Conservation (phyloP, 2,329 filamentous ascomycete species). For the Talaromyces amestolkiae region DNA sequence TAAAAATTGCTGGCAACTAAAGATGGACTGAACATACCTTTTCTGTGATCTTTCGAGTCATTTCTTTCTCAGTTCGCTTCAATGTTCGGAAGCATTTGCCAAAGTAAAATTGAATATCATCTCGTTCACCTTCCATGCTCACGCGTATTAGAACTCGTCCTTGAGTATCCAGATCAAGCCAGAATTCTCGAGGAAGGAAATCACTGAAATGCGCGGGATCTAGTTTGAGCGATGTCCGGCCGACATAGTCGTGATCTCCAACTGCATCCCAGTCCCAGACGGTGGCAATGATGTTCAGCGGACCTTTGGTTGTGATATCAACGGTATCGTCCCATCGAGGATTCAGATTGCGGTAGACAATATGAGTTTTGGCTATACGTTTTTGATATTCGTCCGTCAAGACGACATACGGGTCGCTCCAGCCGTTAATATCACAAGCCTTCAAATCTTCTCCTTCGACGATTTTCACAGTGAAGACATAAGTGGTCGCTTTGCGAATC, state of each 20-base stretch:
- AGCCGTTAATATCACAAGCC: conserved; percentile 91
- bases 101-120: conserved; percentile 98
- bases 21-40: conserved; percentile 61
- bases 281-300: conserved; percentile 91
- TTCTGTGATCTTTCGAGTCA: conserved; percentile 96
- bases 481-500: conserved; percentile 73
- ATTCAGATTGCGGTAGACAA: conserved; percentile 85
- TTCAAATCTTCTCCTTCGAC: conserved; percentile 97
- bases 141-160: conserved; percentile 84
- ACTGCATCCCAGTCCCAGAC: conserved; percentile 98
- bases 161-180: conserved; percentile 95
- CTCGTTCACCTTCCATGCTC: conserved; percentile 97
- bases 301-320: conserved; percentile 87
- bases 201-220: conserved; percentile 97
- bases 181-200: conserved; percentile 92
- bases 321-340: conserved; percentile 97
- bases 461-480: conserved; percentile 98
- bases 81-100: conserved; percentile 93
- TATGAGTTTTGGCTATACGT: conserved; percentile 87
- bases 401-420: conserved; percentile 95
- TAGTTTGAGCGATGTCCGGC: conserved; percentile 94
- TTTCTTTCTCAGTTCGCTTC: conserved; percentile 93
- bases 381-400: conserved; percentile 98
- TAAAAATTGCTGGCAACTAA: not conserved
- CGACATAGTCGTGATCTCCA: conserved; percentile 95